Conservation (phyloP, 306 rosid genomes). For the Cercis canadensis region DNA sequence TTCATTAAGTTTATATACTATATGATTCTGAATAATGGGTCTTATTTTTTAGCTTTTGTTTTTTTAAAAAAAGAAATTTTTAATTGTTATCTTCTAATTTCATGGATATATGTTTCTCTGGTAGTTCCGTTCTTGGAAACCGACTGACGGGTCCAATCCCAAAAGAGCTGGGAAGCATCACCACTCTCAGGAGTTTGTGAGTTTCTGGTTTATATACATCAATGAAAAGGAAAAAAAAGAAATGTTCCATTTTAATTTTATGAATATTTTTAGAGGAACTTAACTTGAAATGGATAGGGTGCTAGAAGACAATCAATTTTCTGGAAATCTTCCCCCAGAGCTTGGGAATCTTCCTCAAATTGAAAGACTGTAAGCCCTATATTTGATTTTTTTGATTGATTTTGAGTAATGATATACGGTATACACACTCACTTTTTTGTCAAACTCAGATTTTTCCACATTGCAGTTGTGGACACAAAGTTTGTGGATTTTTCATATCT, state of each 20-base stretch:
- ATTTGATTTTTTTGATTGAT: no score
- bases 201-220: conserved; percentile 6
- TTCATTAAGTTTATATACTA: not conserved
- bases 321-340: conserved; percentile 56
- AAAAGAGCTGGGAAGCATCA: conserved; percentile 49
- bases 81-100: no score
- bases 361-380: conserved; percentile 55
- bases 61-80: no score
- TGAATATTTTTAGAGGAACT: not conserved
- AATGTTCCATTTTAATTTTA: not conserved
- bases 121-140: conserved; percentile 54
- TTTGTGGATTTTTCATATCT: no score
- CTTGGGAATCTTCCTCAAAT: conserved; percentile 52
- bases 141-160: conserved; percentile 59
- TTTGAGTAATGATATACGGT: no score
- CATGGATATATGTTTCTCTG: not conserved
- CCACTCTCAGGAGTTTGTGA: conserved; percentile 57
- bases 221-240: no score
- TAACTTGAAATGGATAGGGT: conserved; percentile 30
- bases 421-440: no score
- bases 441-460: no score
- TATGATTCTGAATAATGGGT: not conserved
- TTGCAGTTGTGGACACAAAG: no score
- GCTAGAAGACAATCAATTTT: conserved; percentile 54
- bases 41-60: no score